Evolutionary conservation across 768 basidiomycete genomes (phyloP).

Genomic region (Mycena haematopus): DNA sequence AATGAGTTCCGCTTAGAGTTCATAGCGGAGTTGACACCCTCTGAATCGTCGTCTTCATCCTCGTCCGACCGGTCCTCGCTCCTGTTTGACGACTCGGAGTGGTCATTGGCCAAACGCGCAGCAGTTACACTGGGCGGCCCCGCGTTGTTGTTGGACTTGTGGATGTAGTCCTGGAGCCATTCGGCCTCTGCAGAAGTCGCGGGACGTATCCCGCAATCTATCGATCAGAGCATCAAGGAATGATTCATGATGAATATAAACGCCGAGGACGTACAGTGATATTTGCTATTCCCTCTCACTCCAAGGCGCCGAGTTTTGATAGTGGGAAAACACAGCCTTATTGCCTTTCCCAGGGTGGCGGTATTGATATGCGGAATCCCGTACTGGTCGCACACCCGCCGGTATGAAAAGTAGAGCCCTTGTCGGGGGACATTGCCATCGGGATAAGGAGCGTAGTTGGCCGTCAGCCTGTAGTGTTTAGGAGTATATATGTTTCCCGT

Average conservation of each 20-base stretch:
- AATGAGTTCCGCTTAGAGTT: conserved; percentile 79
- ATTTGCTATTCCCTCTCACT: conserved; percentile 94
- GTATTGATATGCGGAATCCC: conserved; percentile 95
- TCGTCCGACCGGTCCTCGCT: conserved; percentile 81
- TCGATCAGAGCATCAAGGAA: conserved; percentile 41
- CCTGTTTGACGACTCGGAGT: conserved; percentile 62
- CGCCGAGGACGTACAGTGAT: conserved; percentile 75
- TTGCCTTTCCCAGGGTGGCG: conserved; percentile 93
- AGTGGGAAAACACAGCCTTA: conserved; percentile 90
- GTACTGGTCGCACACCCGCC: conserved; percentile 90
- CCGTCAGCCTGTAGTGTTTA: conserved; percentile 69
- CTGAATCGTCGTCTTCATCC: conserved; percentile 87
- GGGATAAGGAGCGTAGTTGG: conserved; percentile 89
- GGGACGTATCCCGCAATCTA: conserved; percentile 92
- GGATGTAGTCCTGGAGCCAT: conserved; percentile 91
- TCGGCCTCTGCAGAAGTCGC: conserved; percentile 91
- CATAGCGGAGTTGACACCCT: conserved; percentile 66
- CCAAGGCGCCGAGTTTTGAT: conserved; percentile 95
- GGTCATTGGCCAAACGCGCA: conserved; percentile 71
- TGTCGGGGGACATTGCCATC: conserved; percentile 95
- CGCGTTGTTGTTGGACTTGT: conserved; percentile 87
- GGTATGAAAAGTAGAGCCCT: conserved; percentile 93
- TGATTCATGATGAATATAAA: conserved; percentile 39
- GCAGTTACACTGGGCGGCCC: conserved; percentile 78
- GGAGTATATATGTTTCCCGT: conserved; percentile 19